Percentiles rank a stretch among this genome's conserved stretches.
Evolutionary conservation across 164 flowering plant genomes (phyloP).

Genomic region (Liquidambar formosana): DNA sequence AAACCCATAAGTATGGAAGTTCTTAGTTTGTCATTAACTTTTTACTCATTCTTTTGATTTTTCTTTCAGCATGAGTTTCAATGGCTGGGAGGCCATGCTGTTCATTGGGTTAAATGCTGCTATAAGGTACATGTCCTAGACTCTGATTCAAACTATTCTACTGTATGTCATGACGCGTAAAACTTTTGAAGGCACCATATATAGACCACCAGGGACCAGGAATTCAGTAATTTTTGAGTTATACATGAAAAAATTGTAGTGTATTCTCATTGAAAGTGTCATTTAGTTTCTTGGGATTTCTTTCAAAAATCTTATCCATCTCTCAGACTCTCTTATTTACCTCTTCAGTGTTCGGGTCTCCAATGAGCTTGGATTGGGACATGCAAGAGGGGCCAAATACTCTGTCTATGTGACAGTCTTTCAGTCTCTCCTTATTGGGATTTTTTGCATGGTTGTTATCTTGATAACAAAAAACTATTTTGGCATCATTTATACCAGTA

Average conservation of each 20-base stretch:
- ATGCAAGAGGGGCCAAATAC: conserved; percentile 55
- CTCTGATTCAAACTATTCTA: background rate
- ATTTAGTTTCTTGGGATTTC: background rate
- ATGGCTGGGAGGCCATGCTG: conserved; percentile 50
- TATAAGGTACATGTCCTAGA: conserved; percentile 36
- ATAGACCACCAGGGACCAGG: no score
- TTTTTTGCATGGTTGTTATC: conserved; percentile 42
- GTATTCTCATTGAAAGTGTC: background rate
- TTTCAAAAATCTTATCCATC: background rate
- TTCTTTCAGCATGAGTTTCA: conserved; percentile 50
- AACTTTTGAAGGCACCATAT: no score
- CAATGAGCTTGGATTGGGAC: conserved; percentile 61
- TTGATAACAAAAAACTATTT: conserved; percentile 36
- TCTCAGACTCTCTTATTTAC: background rate
- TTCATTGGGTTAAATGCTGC: conserved; percentile 68
- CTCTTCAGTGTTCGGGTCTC: conserved; percentile 58
- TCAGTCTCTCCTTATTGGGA: conserved; percentile 53
- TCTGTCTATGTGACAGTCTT: conserved; percentile 42
- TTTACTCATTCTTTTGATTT: background rate
- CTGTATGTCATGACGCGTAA: no score
- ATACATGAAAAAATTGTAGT: background rate
- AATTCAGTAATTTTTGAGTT: no score
- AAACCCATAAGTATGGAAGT: background rate
- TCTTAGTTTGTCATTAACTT: background rate
- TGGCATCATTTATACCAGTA: conserved; percentile 48